Conservation (phyloP, 768 basidiomycete genomes). For the Daedaleopsis nitida region DNA sequence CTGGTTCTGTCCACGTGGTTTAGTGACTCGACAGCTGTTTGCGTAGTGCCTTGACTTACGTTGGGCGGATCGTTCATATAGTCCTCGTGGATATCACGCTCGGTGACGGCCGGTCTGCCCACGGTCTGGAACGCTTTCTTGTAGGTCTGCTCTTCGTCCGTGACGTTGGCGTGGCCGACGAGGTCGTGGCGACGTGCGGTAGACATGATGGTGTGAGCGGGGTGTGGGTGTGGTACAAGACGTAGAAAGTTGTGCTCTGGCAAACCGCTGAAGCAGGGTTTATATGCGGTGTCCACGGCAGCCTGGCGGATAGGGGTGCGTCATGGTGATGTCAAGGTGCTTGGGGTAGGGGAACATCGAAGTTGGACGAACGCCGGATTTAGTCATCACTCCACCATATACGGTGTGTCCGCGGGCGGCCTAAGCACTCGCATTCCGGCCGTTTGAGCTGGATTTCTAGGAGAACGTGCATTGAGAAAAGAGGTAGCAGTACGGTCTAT, state of each 20-base stretch:
- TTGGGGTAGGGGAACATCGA: slow-evolving; percentile 1
- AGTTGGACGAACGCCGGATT: slow-evolving; percentile 1
- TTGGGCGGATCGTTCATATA: slow-evolving; percentile 33
- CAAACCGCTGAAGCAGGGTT: neutral
- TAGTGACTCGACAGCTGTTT: neutral
- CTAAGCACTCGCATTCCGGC: no score
- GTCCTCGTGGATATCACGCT: slow-evolving; percentile 39
- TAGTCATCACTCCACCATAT: slow-evolving; percentile 12
- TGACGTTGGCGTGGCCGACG: slow-evolving; percentile 11
- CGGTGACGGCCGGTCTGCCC: slow-evolving; percentile 25
- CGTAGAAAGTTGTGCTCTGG: neutral
- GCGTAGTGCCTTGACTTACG: slow-evolving; percentile 18
- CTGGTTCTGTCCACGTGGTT: slow-evolving; percentile 19
- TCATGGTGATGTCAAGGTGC: slow-evolving; percentile 18
- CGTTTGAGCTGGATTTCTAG: no score
- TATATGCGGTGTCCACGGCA: neutral
- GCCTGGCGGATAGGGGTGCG: slow-evolving; percentile 1
- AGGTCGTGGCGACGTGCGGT: slow-evolving; percentile 11
- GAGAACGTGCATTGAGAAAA: neutral
- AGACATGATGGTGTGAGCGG: slow-evolving; percentile 7
- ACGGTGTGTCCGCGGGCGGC: neutral
- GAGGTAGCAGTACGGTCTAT: neutral
- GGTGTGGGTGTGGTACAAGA: neutral
- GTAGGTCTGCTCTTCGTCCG: slow-evolving; percentile 19
- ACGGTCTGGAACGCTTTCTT: slow-evolving; percentile 35